Conservation (phyloP, 2,329 filamentous ascomycete species). For the Ophidiomyces ophidiicola region DNA sequence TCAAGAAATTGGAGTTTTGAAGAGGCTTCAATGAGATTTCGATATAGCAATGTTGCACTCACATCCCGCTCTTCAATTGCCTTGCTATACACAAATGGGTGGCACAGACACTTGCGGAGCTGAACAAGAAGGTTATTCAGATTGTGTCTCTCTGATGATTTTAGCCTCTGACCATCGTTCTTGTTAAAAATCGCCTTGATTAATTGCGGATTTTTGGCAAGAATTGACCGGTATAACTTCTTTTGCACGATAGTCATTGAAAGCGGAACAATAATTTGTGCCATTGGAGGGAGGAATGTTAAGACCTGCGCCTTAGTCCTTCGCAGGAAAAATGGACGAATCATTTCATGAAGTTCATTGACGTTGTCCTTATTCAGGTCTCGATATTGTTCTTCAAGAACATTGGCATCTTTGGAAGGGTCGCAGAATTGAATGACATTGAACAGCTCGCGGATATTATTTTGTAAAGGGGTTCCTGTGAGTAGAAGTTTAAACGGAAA, state of each 20-base stretch:
- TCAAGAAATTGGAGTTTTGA: constrained; percentile 77
- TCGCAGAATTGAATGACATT: constrained; percentile 95
- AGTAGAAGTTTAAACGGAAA: constrained; percentile 76
- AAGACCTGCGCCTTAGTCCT: constrained; percentile 85
- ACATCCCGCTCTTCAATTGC: constrained; percentile 74
- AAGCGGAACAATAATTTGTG: constrained; percentile 90
- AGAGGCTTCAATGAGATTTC: constrained; percentile 81
- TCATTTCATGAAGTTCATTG: constrained; percentile 65
- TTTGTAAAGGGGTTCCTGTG: constrained; percentile 67
- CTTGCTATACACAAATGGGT: constrained; percentile 87
- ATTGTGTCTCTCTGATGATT: constrained; percentile 59
- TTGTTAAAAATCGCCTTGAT: constrained; percentile 72
- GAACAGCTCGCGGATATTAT: constrained; percentile 89
- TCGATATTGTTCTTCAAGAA: constrained; percentile 61
- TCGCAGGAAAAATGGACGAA: constrained; percentile 58
- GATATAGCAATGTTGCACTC: constrained; percentile 51
- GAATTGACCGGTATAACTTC: constrained; percentile 84
- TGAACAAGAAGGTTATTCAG: constrained; percentile 94
- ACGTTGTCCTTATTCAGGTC: constrained; percentile 77
- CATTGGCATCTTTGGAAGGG: constrained; percentile 53
- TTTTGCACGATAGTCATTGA: constrained; percentile 91
- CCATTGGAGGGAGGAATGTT: constrained; percentile 83
- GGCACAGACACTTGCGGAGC: constrained; percentile 83
- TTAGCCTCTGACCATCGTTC: constrained; percentile 46
- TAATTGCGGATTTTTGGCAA: constrained; percentile 78